phyloP scores from a whole-genome alignment of 768 basidiomycete species.

The Psilocybe cyanescens region DNA sequence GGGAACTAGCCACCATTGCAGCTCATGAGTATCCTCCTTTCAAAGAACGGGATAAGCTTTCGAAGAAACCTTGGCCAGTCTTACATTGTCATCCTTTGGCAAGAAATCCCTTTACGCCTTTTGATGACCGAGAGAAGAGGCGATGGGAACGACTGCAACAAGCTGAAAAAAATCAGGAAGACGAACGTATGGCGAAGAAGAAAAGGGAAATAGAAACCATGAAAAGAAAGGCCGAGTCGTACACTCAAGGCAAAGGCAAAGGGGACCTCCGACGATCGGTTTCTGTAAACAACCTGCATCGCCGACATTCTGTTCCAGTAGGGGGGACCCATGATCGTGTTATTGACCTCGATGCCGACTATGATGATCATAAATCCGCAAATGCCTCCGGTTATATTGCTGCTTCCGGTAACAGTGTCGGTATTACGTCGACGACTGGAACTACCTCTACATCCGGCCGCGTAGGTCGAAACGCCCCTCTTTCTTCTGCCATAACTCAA shows the following conservation, averaged over 20 bases:
- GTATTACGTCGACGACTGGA: conserved; percentile 88
- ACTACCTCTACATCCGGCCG: conserved; percentile 73
- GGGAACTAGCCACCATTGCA: conserved; percentile 84
- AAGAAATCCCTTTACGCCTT: conserved; percentile 75
- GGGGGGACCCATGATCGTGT: conserved; percentile 26
- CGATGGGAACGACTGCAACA: conserved; percentile 66
- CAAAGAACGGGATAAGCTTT: conserved; percentile 54
- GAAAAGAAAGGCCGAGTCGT: conserved; percentile 42
- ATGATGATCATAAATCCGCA: conserved; percentile 54
- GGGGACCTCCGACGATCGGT: conserved; percentile 73
- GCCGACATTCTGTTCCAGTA: conserved; percentile 43
- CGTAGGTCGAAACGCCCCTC: conserved; percentile 46
- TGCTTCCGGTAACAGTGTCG: conserved; percentile 95
- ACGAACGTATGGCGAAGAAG: conserved; percentile 29
- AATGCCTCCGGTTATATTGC: conserved; percentile 82
- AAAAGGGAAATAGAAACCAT: conserved; percentile 37
- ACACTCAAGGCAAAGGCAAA: conserved; percentile 28
- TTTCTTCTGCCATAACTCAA: conserved; percentile 57
- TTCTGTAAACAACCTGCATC: conserved; percentile 78
- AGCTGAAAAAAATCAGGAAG: conserved; percentile 47
- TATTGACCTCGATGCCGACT: conserved; percentile 43
- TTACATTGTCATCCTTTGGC: conserved; percentile 78
- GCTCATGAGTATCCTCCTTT: conserved; percentile 76
- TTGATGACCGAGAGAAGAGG: conserved; percentile 73
- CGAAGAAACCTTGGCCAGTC: conserved; percentile 77